Evolutionary conservation across 768 basidiomycete genomes (phyloP), one percentile per base, ranked within the genome.

Genomic region (Russula lepida): DNA sequence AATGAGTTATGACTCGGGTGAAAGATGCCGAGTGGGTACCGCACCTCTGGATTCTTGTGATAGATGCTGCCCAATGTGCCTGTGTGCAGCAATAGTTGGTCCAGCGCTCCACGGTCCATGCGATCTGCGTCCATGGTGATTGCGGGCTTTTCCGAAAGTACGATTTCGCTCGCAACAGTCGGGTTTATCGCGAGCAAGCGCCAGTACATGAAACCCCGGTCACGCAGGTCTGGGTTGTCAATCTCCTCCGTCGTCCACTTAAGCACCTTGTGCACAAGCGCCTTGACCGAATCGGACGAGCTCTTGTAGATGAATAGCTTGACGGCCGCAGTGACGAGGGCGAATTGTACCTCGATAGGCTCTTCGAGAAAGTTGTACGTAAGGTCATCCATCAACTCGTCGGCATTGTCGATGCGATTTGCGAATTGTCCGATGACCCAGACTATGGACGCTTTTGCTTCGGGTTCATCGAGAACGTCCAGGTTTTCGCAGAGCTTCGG

Each of bases 201-300:
- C 97, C 97, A 99, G 75, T 98, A 99, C 89, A 99, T 98, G 77
- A 95, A 98, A 3, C 97, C 97, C 63, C 97, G 80, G 73, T 99
- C 97, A 35, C 97, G 83, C 23, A 99, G 78, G 77, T 99, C 97
- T 8, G 97, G 97, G 70, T 99, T 99, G 72, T 99, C 97, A 57
- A 97, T 85, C 66, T 97, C 91, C 71, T 99, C 95, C 7, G 97
- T 99, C 13, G 93, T 87, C 87, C 92, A 92, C 71, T 98, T 98
- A 47, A 99, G 78, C 6, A 98, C 89, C 70, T 94, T 97, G 70
- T 93, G 92, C 9, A 98, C 89, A 7, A 98, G 79, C 56, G 89
- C 85, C 70, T 97, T 95, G 6, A 89, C 84, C 11, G 83, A 85
- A 27, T 94, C 90, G 1, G 89, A 88, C 61, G 82, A 79, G 2